Base-by-base conservation (phyloP, 2,329 filamentous ascomycete species). In the Penicillium sp. region DNA sequence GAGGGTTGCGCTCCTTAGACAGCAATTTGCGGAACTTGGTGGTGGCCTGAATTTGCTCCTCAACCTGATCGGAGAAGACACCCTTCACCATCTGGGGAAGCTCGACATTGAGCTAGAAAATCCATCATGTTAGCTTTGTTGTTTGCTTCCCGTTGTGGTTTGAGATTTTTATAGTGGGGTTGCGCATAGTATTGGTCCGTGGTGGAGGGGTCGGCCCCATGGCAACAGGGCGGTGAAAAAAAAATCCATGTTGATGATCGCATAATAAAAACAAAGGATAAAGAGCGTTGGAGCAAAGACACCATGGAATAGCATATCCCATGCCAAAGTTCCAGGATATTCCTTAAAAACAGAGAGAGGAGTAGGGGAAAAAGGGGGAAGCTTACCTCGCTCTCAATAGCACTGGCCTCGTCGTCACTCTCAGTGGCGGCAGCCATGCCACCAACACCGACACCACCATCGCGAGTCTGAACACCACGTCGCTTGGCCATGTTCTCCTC, bases 401-500 rank as follows among this genome's bases (percentile, higher is more conserved):
- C 93, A 69, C 88, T 89, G 66, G 91, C 91, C 75, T 98, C 95
- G 87, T 99, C 95, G 75, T 99, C 95, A 77, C 95, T 98, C 78
- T 99, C 95, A 65, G 92, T 90, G 61, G 91, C 92, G 67, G 92
- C 92, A 69, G 91, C 92, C 63, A 96, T 83, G 66, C 89, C 81
- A 70, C 76, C 77, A 49, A 78, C 76, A 59, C 76, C 86, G 78
- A 87, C 75, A 55, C 75, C 75, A 60, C 81, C 85, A 77, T 91
- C 90, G 69, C 90, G 88, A 65, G 88, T 89, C 67, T 89, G 88
- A 71, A 98, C 96, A 74, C 95, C 95, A 84, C 95, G 89, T 80
- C 95, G 87, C 87, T 99, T 99, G 78, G 95, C 95, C 75, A 99
- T 82, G 81, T 97, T 98, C 83, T 99, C 95, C 81, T 99, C 95